Conservation (phyloP, 805 yeast genomes). For the Candida verbasci region DNA sequence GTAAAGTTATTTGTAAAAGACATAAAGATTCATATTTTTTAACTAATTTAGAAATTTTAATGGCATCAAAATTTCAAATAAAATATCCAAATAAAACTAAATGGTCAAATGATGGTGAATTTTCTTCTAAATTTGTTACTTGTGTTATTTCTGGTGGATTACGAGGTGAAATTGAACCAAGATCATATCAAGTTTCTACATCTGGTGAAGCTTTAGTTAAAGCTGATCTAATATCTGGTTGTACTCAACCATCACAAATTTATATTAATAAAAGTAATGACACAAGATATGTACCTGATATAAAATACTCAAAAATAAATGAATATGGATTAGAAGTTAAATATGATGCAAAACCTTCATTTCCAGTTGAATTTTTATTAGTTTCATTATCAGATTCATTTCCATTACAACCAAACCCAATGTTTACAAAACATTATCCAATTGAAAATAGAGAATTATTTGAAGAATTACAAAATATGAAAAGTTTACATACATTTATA, state of each 20-base stretch:
- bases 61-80: slow-evolving; percentile 78
- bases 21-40: slow-evolving; percentile 89
- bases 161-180: slow-evolving; percentile 83
- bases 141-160: slow-evolving; percentile 91
- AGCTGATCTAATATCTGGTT: slow-evolving; percentile 82
- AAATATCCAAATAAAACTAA: slow-evolving; percentile 58
- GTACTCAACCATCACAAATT: slow-evolving; percentile 86
- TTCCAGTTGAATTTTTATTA: slow-evolving; percentile 85
- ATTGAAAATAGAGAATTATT: slow-evolving; percentile 75
- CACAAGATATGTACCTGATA: slow-evolving; percentile 88
- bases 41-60: slow-evolving; percentile 78
- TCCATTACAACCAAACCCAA: slow-evolving; percentile 58
- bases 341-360: slow-evolving; percentile 82
- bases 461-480: slow-evolving; percentile 58
- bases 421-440: slow-evolving; percentile 50
- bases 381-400: slow-evolving; percentile 92
- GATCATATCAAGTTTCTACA: slow-evolving; percentile 84
- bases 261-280: slow-evolving; percentile 71
- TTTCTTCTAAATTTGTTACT: slow-evolving; percentile 88
- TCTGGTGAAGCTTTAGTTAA: slow-evolving; percentile 82
- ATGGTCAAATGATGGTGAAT: slow-evolving; percentile 59
- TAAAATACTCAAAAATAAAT: slow-evolving; percentile 76
- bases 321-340: slow-evolving; percentile 90
- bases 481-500: slow-evolving; percentile 49
- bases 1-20: slow-evolving; percentile 86